Evolutionary conservation across 495 filamentous ascomycete genomes (phyloP), one percentile per base, ranked within the genome.

Genomic region (Xeromyces bisporus): DNA sequence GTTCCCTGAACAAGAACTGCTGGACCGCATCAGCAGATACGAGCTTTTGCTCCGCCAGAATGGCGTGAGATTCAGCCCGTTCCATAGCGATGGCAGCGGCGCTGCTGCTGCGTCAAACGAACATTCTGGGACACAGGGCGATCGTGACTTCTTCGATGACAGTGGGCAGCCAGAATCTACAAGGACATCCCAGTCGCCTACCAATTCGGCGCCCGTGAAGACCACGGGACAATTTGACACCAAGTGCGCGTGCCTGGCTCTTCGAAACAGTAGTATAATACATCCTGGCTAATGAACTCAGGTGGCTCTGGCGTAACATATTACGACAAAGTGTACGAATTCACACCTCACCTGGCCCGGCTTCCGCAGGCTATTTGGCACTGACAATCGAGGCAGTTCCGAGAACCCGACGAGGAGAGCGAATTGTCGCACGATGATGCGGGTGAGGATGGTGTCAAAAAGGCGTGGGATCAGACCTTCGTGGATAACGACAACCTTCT

Each of bases 1-100:
- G 30, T 68, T 69, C 33, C 58, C 69, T 1, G 68, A 71, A 48
- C 52, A 58, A 21, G 64, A 64, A n/a, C 44, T 75, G 16, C 45
- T 73, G 20, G 59, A 64, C 6, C 64, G 62, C 14, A 42, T 74
- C 7, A 58, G 53, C 6, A 41, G 47, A 2, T 73, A 71, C 40
- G 69, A 74, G 45, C 43, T 35, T 23, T 38, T 75, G 34, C 60
- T 73, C 7, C 53, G 50, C 10, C 44, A 62, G 42, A 58, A 73
- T 36, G 53, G 60, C 18, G 50, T 75, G 32, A 25, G 37, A 1
- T 73, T 73, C 36, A 52, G 71, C 10, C 59, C 69, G 0, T 46
- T 73, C 1, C 65, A 71, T 32, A 46, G 36, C 20, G 36, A 44
- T n/a, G n/a, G n/a, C n/a, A n/a, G n/a, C n/a, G n/a, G n/a, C 24